phyloP scores from a whole-genome alignment of 2,329 filamentous ascomycete species.

The Alternaria ventricosa region DNA sequence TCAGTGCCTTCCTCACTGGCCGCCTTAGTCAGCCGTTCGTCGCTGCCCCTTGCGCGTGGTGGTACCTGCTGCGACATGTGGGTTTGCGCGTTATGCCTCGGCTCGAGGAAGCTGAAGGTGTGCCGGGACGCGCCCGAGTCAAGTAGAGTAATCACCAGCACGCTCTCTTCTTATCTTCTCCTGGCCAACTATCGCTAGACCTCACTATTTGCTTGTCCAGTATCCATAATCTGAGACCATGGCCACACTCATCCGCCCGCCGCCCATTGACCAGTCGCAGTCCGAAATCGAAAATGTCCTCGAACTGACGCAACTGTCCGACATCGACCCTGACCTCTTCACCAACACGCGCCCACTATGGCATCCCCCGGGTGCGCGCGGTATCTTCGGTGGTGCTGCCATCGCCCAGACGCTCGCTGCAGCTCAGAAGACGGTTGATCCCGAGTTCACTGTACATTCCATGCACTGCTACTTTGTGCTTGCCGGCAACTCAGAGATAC shows the following conservation, averaged over 20 bases:
- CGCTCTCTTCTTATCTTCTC: not conserved
- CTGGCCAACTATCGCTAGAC: not conserved
- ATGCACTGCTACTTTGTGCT: constrained; percentile 99
- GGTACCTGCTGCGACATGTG: constrained; percentile 11
- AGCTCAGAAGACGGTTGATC: constrained; percentile 84
- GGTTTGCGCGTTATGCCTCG: constrained; percentile 23
- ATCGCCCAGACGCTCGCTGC: constrained; percentile 91
- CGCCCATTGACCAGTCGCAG: constrained; percentile 73
- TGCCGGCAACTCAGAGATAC: constrained; percentile 81
- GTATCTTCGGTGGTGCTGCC: constrained; percentile 90
- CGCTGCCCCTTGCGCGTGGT: not conserved
- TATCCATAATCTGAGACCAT: constrained; percentile 24
- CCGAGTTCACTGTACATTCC: constrained; percentile 83
- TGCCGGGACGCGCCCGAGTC: constrained; percentile 15
- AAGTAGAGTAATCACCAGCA: not conserved
- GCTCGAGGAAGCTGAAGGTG: constrained; percentile 20
- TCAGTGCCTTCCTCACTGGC: not conserved
- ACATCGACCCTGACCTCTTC: constrained; percentile 85
- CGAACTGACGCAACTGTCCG: constrained; percentile 79
- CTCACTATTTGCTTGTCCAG: not conserved
- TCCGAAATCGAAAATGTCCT: constrained; percentile 88
- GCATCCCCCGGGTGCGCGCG: constrained; percentile 90
- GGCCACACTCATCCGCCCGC: constrained; percentile 75
- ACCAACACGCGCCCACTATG: constrained; percentile 91
- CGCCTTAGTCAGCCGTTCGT: constrained; percentile 16